Percentiles rank a stretch among this genome's conserved stretches.
Conservation (phyloP, 495 filamentous ascomycete species). For the Penicillium egyptiacum region DNA sequence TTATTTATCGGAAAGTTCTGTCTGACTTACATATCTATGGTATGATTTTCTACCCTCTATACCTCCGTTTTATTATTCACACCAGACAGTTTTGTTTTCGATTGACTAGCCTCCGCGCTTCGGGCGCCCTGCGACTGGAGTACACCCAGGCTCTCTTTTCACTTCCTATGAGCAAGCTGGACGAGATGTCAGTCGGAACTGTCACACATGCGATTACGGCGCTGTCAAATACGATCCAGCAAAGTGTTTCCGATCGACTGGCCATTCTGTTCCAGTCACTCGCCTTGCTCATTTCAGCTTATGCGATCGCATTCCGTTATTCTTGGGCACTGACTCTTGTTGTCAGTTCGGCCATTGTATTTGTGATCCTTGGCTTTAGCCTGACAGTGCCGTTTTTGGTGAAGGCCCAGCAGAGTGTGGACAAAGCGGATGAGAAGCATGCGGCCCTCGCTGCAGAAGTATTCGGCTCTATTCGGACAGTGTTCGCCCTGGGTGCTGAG, state of each 20-base stretch:
- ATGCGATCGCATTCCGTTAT: slow-evolving; percentile 49
- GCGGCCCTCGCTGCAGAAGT: slow-evolving; percentile 49
- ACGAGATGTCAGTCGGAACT: slow-evolving; percentile 34
- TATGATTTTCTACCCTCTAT: not conserved
- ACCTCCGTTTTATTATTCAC: slow-evolving; percentile 2
- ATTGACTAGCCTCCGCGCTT: slow-evolving; percentile 45
- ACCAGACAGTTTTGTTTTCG: slow-evolving; percentile 49
- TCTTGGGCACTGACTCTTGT: slow-evolving; percentile 51
- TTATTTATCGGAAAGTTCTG: not conserved
- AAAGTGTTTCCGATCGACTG: slow-evolving; percentile 63
- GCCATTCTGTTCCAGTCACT: slow-evolving; percentile 51
- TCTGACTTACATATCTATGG: not conserved
- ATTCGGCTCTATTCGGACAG: slow-evolving; percentile 49
- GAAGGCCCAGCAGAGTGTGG: slow-evolving; percentile 28
- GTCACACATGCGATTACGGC: slow-evolving; percentile 61
- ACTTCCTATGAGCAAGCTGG: slow-evolving; percentile 34
- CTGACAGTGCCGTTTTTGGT: slow-evolving; percentile 46
- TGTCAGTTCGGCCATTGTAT: slow-evolving; percentile 40
- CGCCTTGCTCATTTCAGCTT: slow-evolving; percentile 52
- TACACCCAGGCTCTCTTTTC: slow-evolving; percentile 37
- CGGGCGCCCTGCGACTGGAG: slow-evolving; percentile 30
- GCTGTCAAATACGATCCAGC: slow-evolving; percentile 62
- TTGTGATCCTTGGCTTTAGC: slow-evolving; percentile 33
- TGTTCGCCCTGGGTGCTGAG: slow-evolving; percentile 54
- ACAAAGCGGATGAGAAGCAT: slow-evolving; percentile 33